phyloP scores from a whole-genome alignment of 2,329 filamentous ascomycete genomes.

The Plenodomus lindquistii region DNA sequence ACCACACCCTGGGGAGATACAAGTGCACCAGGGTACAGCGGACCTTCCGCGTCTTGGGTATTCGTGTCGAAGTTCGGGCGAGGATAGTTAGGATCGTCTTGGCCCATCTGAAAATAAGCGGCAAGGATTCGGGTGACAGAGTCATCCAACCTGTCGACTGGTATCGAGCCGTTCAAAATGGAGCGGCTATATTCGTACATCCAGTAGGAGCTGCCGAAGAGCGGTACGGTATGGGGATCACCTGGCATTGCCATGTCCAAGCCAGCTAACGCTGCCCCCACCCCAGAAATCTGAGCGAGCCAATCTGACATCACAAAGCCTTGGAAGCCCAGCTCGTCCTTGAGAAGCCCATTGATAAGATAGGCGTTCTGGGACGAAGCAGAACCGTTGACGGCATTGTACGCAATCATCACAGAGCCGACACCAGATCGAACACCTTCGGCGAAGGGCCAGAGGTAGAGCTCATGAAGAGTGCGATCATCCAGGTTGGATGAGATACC shows the following conservation, averaged over 20 bases:
- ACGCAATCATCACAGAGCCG: conserved; percentile 81
- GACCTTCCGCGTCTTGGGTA: conserved; percentile 38
- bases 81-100: conserved; percentile 47
- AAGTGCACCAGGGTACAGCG: conserved; percentile 46
- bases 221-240: conserved; percentile 60
- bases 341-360: conserved; percentile 79
- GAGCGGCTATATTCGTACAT: conserved; percentile 75
- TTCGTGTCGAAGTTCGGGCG: conserved; percentile 48
- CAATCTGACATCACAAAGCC: conserved; percentile 90
- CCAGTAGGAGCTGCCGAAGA: conserved; percentile 60
- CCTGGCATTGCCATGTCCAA: conserved; percentile 82
- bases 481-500: conserved; percentile 66
- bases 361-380: conserved; percentile 76
- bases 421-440: conserved; percentile 78
- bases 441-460: conserved; percentile 86
- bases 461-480: conserved; percentile 73
- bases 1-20: conserved; percentile 65
- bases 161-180: conserved; percentile 80
- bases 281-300: conserved; percentile 82
- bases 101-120: conserved; percentile 72
- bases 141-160: conserved; percentile 81
- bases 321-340: conserved; percentile 85
- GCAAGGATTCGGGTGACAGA: conserved; percentile 86
- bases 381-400: conserved; percentile 58
- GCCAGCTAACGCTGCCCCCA: conserved; percentile 76